A percentile compares a stretch with the other conserved stretches of the same genome.
Conservation (phyloP, 2,329 filamentous ascomycete species). For the Apiospora marii region DNA sequence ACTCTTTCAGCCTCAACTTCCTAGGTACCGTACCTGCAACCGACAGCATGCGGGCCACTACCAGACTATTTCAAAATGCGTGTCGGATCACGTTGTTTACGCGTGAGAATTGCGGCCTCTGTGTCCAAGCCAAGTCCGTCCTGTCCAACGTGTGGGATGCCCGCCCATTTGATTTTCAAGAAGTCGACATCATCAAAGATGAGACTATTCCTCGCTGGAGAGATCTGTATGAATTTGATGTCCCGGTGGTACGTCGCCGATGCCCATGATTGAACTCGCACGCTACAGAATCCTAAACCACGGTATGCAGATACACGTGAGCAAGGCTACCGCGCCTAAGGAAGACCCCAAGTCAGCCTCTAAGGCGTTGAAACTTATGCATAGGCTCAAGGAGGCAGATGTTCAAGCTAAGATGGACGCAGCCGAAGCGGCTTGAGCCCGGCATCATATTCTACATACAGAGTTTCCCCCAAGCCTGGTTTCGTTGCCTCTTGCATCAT, state of each 20-base stretch:
- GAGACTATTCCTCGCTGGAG: slow-evolving; percentile 69
- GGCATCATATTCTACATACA: background rate
- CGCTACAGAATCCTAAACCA: background rate
- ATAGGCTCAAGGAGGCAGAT: slow-evolving; percentile 73
- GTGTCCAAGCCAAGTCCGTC: slow-evolving; percentile 71
- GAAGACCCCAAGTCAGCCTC: slow-evolving; percentile 63
- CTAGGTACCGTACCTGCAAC: background rate
- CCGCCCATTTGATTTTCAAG: slow-evolving; percentile 72
- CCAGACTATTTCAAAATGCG: slow-evolving; percentile 57
- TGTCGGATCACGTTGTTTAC: slow-evolving; percentile 80
- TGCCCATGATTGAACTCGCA: background rate
- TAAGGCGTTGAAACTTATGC: slow-evolving; percentile 77
- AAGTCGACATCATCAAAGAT: slow-evolving; percentile 73
- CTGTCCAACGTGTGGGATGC: slow-evolving; percentile 73
- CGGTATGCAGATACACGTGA: slow-evolving; percentile 64
- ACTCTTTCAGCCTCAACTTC: background rate
- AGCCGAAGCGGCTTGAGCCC: slow-evolving; percentile 41
- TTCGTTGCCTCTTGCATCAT: background rate
- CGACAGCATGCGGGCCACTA: slow-evolving; percentile 58
- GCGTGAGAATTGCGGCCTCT: slow-evolving; percentile 75
- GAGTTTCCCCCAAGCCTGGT: background rate
- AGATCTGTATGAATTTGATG: slow-evolving; percentile 80
- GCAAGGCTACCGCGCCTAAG: slow-evolving; percentile 59
- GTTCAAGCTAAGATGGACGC: slow-evolving; percentile 74
- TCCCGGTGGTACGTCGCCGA: slow-evolving; percentile 71